These are phyloP conservation scores for Neurospora sp. DNA, from an alignment of 495 filamentous ascomycete species.

Conservation along the genomic window DNA sequence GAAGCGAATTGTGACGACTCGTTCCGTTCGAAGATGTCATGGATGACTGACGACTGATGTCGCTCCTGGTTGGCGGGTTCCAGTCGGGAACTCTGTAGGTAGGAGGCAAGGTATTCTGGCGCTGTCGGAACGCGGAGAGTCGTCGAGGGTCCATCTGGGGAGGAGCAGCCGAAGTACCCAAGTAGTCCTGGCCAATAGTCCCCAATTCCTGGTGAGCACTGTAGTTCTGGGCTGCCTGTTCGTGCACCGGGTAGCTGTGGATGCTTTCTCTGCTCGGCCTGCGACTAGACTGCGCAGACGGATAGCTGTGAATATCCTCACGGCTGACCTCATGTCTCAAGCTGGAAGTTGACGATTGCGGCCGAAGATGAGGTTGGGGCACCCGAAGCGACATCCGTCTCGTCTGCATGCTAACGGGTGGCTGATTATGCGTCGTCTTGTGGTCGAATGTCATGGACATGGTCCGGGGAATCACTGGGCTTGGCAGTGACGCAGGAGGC, in stretches of 20 bases:
- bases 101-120: conserved; percentile 1
- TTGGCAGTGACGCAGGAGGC: conserved; percentile 17
- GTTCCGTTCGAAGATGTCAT: conserved; percentile 19
- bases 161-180: background rate
- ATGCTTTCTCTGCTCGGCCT: conserved; percentile 26
- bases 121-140: conserved; percentile 14
- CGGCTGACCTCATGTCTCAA: conserved; percentile 22
- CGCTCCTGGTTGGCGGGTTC: conserved; percentile 24
- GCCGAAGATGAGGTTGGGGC: conserved; percentile 25
- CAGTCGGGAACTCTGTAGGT: conserved; percentile 15
- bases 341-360: conserved; percentile 26
- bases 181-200: conserved; percentile 1
- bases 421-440: conserved; percentile 11
- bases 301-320: conserved; percentile 23
- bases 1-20: conserved; percentile 21
- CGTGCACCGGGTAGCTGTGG: conserved; percentile 15
- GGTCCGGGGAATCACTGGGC: conserved; percentile 15
- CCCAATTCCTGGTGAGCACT: conserved; percentile 1
- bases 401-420: conserved; percentile 26
- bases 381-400: conserved; percentile 27
- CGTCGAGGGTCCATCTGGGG: conserved; percentile 16
- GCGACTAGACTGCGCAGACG: conserved; percentile 11
- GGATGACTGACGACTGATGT: conserved; percentile 16
- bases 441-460: conserved; percentile 12
- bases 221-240: conserved; percentile 1